Conservation (phyloP, 2,329 filamentous ascomycete species). For the Cryphonectria radicalis region DNA sequence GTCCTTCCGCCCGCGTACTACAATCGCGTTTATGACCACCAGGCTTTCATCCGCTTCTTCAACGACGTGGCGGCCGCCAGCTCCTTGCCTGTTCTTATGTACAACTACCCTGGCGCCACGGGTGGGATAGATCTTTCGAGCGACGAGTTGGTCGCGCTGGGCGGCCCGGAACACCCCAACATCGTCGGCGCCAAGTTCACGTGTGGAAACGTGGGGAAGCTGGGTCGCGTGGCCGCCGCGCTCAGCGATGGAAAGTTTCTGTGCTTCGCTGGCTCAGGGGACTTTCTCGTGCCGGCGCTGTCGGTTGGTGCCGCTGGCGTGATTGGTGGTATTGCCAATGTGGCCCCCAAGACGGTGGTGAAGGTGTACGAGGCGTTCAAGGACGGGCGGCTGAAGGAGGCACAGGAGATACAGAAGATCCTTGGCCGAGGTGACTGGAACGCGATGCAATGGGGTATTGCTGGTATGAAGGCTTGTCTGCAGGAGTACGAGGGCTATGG, state of each 20-base stretch:
- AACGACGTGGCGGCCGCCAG: conserved; percentile 55
- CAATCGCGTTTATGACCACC: conserved; percentile 58
- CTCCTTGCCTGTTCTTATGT: conserved; percentile 56
- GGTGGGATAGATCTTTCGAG: conserved; percentile 57
- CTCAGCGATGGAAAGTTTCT: conserved; percentile 53
- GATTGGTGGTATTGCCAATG: conserved; percentile 73
- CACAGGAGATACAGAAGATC: conserved; percentile 60
- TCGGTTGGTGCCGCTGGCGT: conserved; percentile 73
- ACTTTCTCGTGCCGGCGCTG: conserved; percentile 74
- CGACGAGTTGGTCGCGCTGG: conserved; percentile 52
- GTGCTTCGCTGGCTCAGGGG: conserved; percentile 73
- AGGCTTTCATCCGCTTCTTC: conserved; percentile 64
- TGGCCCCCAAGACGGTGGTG: conserved; percentile 65
- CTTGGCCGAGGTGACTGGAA: conserved; percentile 72
- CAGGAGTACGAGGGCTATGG: conserved; percentile 68
- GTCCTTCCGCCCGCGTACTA: conserved; percentile 73
- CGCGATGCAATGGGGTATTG: conserved; percentile 69
- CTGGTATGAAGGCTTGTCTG: conserved; percentile 70
- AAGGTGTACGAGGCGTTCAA: conserved; percentile 57
- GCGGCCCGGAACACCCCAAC: conserved; percentile 49
- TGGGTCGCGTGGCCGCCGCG: conserved; percentile 56
- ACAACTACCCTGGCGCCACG: conserved; percentile 59
- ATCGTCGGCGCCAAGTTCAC: conserved; percentile 60
- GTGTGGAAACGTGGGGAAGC: conserved; percentile 63
- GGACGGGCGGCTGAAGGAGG: conserved; percentile 56